Conservation (phyloP, 805 yeast species). For the Pichia cabralensis region DNA sequence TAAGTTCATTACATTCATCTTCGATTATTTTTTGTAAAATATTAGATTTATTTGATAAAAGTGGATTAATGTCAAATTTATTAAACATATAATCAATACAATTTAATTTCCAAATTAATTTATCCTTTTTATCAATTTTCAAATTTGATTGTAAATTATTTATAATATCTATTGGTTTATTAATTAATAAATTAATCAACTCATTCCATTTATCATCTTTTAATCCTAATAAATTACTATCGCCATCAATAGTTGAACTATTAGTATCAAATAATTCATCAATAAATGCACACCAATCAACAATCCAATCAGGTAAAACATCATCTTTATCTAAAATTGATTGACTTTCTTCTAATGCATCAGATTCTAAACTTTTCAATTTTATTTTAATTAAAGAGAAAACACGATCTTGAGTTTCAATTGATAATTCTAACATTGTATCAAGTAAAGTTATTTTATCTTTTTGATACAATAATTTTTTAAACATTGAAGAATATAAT, state of each 20-base stretch:
- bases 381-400: conserved; percentile 31
- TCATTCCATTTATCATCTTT: conserved; percentile 25
- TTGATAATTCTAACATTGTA: conserved; percentile 25
- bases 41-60: conserved; percentile 24
- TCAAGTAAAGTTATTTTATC: conserved; percentile 10
- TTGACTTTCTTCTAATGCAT: conserved; percentile 20
- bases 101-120: conserved; percentile 42
- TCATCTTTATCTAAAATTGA: conserved; percentile 33
- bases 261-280: conserved; percentile 45
- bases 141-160: conserved; percentile 13
- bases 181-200: conserved; percentile 34
- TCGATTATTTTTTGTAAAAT: conserved; percentile 7
- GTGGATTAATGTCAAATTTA: conserved; percentile 38
- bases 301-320: conserved; percentile 78
- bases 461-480: conserved; percentile 28
- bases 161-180: conserved; percentile 35
- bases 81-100: conserved; percentile 49
- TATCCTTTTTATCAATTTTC: conserved; percentile 20
- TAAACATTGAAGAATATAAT: conserved; percentile 62
- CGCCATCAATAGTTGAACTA: conserved; percentile 14
- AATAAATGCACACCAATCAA: conserved; percentile 52
- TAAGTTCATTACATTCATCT: conserved; percentile 26
- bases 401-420: conserved; percentile 30
- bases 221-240: conserved; percentile 26
- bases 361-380: conserved; percentile 24